phyloP scores from a whole-genome alignment of 202 grass and related monocot species.

The Eragrostis tef region DNA sequence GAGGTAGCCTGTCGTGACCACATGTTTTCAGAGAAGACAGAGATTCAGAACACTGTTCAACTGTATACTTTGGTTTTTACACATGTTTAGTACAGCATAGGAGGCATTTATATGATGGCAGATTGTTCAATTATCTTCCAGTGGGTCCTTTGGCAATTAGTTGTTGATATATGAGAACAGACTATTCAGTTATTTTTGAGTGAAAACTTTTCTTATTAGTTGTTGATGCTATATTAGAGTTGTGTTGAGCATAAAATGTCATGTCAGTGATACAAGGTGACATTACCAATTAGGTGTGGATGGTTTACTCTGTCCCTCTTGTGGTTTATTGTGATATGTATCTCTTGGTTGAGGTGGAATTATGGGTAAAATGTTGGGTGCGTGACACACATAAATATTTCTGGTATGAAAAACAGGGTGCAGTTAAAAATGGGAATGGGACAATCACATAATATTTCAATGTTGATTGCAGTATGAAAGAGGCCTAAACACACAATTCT shows the following conservation, averaged over 20 bases:
- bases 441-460: slow-evolving; percentile 31
- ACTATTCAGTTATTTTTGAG: neutral
- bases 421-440: slow-evolving; percentile 18
- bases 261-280: neutral
- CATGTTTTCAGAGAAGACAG: neutral
- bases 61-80: neutral
- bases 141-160: no score
- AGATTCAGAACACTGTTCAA: neutral
- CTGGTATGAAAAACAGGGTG: neutral
- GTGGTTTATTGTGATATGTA: neutral
- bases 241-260: neutral
- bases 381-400: neutral
- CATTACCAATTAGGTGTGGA: neutral
- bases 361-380: neutral
- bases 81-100: neutral
- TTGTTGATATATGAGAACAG: neutral
- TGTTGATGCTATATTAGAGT: neutral
- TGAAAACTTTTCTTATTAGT: neutral
- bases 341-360: neutral
- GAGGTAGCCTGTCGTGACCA: neutral
- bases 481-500: neutral
- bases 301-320: neutral
- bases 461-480: slow-evolving; percentile 1
- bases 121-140: neutral
- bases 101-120: neutral